Evolutionary conservation across 768 basidiomycete genomes (phyloP).

Genomic region (Pluteus cervinus): DNA sequence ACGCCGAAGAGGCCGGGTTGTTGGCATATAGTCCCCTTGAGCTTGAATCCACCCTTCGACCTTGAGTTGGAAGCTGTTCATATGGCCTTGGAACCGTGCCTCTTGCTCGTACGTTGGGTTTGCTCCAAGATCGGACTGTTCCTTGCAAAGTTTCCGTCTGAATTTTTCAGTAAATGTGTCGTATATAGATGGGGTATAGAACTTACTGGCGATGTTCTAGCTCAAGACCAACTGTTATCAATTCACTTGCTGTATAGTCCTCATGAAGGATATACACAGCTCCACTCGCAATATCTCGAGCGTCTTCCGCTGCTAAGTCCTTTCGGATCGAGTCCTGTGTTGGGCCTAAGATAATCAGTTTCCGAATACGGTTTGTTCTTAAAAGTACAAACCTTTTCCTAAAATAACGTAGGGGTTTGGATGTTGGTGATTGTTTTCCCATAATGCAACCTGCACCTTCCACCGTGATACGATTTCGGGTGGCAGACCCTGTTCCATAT

Average conservation of each 20-base stretch:
- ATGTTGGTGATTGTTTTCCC: constrained; percentile 6
- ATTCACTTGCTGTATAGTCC: constrained; percentile 8
- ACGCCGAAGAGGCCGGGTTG: constrained; percentile 1
- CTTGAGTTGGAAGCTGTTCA: constrained; percentile 13
- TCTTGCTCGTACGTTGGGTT: constrained; percentile 22
- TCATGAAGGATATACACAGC: too few relatives aligned
- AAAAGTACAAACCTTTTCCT: constrained; percentile 9
- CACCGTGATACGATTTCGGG: constrained; percentile 2
- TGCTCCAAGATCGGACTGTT: constrained; percentile 9
- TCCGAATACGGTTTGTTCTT: too few relatives aligned
- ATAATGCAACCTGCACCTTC: constrained; percentile 2
- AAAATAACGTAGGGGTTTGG: constrained; percentile 8
- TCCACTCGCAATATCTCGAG: not conserved
- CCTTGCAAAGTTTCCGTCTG: constrained; percentile 12
- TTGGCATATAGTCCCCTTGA: constrained; percentile 23
- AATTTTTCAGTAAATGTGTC: not conserved
- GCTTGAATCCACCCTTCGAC: constrained; percentile 22
- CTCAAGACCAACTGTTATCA: constrained; percentile 12
- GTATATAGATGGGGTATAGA: not conserved
- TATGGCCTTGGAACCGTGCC: constrained; percentile 19
- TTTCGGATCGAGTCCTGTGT: constrained; percentile 3
- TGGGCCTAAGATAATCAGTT: constrained; percentile 6
- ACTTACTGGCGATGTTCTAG: constrained; percentile 18
- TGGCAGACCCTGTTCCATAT: too few relatives aligned
- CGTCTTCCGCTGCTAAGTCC: not conserved